Evolutionary conservation across 768 basidiomycete genomes (phyloP).

Genomic region (Tricholoma matsutake): DNA sequence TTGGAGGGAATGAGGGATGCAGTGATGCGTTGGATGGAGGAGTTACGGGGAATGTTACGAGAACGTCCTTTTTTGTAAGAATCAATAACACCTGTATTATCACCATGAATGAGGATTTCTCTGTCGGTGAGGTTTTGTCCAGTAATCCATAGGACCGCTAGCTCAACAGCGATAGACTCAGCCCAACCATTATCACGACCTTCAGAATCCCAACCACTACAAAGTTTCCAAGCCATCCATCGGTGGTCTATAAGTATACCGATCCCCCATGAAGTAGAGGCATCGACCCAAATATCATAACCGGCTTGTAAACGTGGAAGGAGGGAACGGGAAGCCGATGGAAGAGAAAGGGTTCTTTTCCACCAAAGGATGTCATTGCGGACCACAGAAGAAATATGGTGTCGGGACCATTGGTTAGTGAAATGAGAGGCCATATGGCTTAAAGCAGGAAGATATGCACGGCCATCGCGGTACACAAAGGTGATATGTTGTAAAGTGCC

Average conservation of each 20-base stretch:
- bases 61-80: neutral
- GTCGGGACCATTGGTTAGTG: too few relatives aligned
- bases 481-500: too few relatives aligned
- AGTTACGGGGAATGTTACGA: neutral
- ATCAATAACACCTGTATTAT: neutral
- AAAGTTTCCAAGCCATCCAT: neutral
- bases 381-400: too few relatives aligned
- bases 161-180: neutral
- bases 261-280: neutral
- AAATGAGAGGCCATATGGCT: too few relatives aligned
- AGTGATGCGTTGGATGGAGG: neutral
- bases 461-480: too few relatives aligned
- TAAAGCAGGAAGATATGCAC: too few relatives aligned
- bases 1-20: neutral
- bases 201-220: neutral
- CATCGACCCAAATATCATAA: too few relatives aligned
- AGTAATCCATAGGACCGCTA: neutral
- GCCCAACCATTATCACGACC: neutral
- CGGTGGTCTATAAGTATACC: neutral
- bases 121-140: neutral
- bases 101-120: neutral
- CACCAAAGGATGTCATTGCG: too few relatives aligned
- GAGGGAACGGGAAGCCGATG: too few relatives aligned
- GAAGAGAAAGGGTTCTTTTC: too few relatives aligned
- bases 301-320: neutral